Evolutionary conservation across 1,284 basidiomycete genomes (phyloP), one percentile per base, ranked within the genome.

Genomic region (Exobasidium cylindrosporum): DNA sequence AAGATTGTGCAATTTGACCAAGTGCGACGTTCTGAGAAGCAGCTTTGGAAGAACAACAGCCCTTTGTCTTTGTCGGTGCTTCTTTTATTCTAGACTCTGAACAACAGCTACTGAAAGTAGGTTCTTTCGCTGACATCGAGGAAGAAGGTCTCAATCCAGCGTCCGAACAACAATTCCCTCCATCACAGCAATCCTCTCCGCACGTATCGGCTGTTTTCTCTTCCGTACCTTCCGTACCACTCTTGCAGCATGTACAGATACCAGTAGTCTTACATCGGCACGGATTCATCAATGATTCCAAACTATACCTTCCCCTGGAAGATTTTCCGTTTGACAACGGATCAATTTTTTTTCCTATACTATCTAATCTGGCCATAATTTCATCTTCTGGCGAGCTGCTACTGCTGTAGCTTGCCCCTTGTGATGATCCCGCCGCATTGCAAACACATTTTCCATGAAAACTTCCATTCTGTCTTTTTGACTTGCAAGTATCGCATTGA

Each of bases 251-350:
- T 0, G 55, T 58, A 30, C 69, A 71, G 7, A 63, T 32, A 10
- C 67, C 62, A 6, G 63, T 60, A 49, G 62, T 64, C 49, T 68
- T 62, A 32, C 73, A 75, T 7, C 58, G 62, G 44, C 73, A 74
- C 7, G 73, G 73, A 29, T 75, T 75, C 61, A 75, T 69, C 31
- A 75, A 62, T 28, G 61, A 67, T 7, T 68, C 67, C 2, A 75
- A 69, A 26, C 70, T 72, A 4, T 72, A 40, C 64, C 11, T 50
- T 29, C 30, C 60, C 26, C 46, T 62, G 28, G 23, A 26, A 28
- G 17, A 44, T n/a, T 30, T 47, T 43, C 40, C 54, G 1, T 56
- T 24, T 32, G 45, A n/a, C n/a, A n/a, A n/a, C n/a, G n/a, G n/a
- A n/a, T n/a, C n/a, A n/a, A n/a, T n/a, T n/a, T n/a, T n/a, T n/a